Evolutionary conservation across 2,329 filamentous ascomycete species (phyloP), one percentile per base, ranked within the genome.

Genomic region (Venturia carpophila): DNA sequence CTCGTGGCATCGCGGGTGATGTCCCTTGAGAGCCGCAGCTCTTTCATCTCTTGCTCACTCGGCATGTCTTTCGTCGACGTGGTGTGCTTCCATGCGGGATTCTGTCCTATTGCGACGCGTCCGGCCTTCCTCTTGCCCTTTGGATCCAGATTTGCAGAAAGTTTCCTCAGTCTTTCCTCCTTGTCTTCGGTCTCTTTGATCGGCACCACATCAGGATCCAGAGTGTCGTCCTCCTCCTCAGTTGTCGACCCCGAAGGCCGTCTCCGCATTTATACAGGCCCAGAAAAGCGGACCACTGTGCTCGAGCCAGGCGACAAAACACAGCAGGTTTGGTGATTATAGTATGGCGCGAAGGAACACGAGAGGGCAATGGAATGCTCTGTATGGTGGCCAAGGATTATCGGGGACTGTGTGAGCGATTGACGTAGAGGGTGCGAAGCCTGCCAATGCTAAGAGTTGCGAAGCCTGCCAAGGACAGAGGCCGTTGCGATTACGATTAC

Each of bases 211-310:
- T 47, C 61, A 63, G 19, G 30, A 27, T 58, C 15, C n/a, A n/a
- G 34, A 66, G 45, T 68, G 67, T 68, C 67, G 62, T 68, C 68
- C 67, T 71, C 70, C 68, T 75, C 72, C 69, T 77, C 76, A 70
- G 77, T 73, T 70, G 75, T 74, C 64, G 74, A 75, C 64, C 71
- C 71, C 49, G 75, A 77, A 58, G 74, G 72, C 63, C 75, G 74
- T 74, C 73, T 75, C 72, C 75, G 71, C 76, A 78, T 78, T 71
- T 74, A 69, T 68, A 60, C 55, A 45, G 39, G 64, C 60, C 64
- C 34, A 37, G 15, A 39, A 63, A 43, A 49, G 61, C 19, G 52
- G 52, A 58, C 52, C 30, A 10, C 52, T 58, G 52, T 58, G 52
- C 52, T 58, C 52, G 52, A 58, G 52, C 52, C 52, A 58, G 52